phyloP scores from a whole-genome alignment of 192 early-diverging fungal genomes.

The Anaeromyces robustus region DNA sequence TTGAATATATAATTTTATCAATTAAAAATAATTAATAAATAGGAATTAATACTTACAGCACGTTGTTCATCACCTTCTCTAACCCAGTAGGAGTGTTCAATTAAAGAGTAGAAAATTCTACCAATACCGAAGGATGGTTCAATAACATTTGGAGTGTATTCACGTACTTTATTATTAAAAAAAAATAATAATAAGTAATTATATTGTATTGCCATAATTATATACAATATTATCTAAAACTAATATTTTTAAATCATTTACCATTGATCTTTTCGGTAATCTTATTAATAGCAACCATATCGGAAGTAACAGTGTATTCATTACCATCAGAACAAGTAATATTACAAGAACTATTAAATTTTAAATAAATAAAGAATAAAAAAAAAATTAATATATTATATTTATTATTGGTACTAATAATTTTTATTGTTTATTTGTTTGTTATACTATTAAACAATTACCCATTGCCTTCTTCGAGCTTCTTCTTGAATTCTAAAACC shows the following conservation, averaged over 20 bases:
- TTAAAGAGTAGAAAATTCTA: slow-evolving; percentile 86
- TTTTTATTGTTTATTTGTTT: too few species aligned
- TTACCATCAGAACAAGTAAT: slow-evolving; percentile 46
- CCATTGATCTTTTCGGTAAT: slow-evolving; percentile 25
- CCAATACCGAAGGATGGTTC: slow-evolving; percentile 99
- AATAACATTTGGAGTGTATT: slow-evolving; percentile 96
- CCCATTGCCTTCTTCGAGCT: slow-evolving; percentile 19
- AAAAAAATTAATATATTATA: too few species aligned
- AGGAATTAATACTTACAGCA: slow-evolving; percentile 16
- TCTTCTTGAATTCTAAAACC: slow-evolving; percentile 33
- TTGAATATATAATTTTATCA: too few species aligned
- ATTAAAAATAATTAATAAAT: too few species aligned
- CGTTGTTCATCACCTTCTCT: slow-evolving; percentile 83
- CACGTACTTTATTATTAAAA: slow-evolving; percentile 41
- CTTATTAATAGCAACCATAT: slow-evolving; percentile 24
- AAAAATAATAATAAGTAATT: neutral
- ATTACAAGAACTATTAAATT: slow-evolving; percentile 16
- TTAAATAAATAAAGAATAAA: too few species aligned
- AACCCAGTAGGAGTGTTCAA: slow-evolving; percentile 87
- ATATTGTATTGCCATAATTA: neutral
- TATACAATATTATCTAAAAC: too few species aligned
- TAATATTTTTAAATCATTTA: too few species aligned
- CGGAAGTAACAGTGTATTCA: slow-evolving; percentile 40
- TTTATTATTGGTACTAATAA: too few species aligned
- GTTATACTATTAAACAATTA: slow-evolving; percentile 3